A percentile compares a stretch with the other conserved stretches of the same genome.
Conservation (phyloP, 768 basidiomycete species). For the Xerocomellus chrysenteron region DNA sequence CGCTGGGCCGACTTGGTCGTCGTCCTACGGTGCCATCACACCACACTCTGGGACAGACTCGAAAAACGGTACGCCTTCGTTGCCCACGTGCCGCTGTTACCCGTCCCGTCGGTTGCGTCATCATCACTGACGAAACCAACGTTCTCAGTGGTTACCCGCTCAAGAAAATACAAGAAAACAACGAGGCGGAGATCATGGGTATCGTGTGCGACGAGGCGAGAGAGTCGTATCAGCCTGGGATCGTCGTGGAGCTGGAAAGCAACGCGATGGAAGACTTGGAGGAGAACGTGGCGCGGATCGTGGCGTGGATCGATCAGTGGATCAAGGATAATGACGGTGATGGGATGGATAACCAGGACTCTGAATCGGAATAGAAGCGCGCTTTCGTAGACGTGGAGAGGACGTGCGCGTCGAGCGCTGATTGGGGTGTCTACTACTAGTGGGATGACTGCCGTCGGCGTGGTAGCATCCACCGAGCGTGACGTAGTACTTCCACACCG, state of each 20-base stretch:
- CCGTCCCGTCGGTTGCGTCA: not conserved
- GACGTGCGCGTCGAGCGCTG: not conserved
- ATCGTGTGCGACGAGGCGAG: conserved; percentile 87
- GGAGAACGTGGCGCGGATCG: conserved; percentile 80
- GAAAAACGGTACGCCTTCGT: conserved; percentile 70
- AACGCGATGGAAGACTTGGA: conserved; percentile 79
- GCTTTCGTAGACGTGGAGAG: not conserved
- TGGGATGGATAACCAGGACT: not conserved
- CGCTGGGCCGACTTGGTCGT: conserved; percentile 96
- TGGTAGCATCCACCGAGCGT: not conserved
- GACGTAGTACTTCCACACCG: too few species aligned
- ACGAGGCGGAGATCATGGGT: conserved; percentile 97
- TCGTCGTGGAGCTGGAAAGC: conserved; percentile 82
- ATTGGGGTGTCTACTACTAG: not conserved
- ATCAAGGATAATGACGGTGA: conserved; percentile 22
- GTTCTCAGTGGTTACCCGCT: conserved; percentile 70
- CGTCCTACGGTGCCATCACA: conserved; percentile 87
- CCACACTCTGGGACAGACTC: conserved; percentile 82
- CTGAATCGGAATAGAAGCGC: not conserved
- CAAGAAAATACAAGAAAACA: conserved; percentile 97
- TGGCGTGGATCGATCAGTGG: conserved; percentile 88
- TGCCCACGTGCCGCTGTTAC: too few species aligned
- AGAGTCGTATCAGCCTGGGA: conserved; percentile 80
- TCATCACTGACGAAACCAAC: not conserved
- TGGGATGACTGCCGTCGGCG: not conserved